These are phyloP conservation scores for Seiridium unicorne DNA, from an alignment of 2,329 filamentous ascomycete genomes.

Conservation along the genomic window DNA sequence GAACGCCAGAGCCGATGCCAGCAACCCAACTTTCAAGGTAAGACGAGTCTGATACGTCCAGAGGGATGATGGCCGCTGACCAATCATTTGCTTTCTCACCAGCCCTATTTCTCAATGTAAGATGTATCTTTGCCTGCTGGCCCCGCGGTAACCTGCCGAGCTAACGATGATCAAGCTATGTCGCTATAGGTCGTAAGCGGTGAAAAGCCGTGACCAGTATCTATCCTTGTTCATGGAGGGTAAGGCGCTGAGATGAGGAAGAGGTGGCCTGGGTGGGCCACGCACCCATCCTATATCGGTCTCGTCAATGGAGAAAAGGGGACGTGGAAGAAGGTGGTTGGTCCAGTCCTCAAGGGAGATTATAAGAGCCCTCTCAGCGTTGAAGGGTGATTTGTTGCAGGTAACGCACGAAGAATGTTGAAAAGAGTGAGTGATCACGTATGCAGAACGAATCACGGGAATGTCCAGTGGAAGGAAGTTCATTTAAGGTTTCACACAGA, in stretches of 20 bases:
- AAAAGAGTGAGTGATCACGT: too few relatives aligned
- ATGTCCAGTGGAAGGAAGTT: not conserved
- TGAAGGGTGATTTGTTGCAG: too few relatives aligned
- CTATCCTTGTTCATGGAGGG: not conserved
- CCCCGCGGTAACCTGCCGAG: too few relatives aligned
- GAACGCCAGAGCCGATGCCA: constrained; percentile 1
- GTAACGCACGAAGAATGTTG: too few relatives aligned
- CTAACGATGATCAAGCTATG: not conserved
- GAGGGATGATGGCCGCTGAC: too few relatives aligned
- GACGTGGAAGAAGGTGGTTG: too few relatives aligned
- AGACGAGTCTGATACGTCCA: not conserved
- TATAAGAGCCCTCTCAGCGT: too few relatives aligned
- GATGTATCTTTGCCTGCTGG: not conserved
- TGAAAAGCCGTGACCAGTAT: not conserved
- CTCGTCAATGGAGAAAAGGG: too few relatives aligned
- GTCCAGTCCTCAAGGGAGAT: too few relatives aligned
- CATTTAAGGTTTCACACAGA: constrained; percentile 3
- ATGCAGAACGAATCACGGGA: not conserved
- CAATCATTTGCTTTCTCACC: too few relatives aligned
- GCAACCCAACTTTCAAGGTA: constrained; percentile 2
- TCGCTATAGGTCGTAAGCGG: constrained; percentile 6
- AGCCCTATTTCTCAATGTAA: constrained; percentile 8
- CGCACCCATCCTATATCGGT: too few relatives aligned
- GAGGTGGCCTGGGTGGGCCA: too few relatives aligned
- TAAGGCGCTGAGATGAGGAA: not conserved